A percentile compares a stretch with the other conserved stretches of the same genome.
These are phyloP conservation scores for Triangularia verruculosa DNA, from an alignment of 2,329 filamentous ascomycete species.

Conservation along the genomic window DNA sequence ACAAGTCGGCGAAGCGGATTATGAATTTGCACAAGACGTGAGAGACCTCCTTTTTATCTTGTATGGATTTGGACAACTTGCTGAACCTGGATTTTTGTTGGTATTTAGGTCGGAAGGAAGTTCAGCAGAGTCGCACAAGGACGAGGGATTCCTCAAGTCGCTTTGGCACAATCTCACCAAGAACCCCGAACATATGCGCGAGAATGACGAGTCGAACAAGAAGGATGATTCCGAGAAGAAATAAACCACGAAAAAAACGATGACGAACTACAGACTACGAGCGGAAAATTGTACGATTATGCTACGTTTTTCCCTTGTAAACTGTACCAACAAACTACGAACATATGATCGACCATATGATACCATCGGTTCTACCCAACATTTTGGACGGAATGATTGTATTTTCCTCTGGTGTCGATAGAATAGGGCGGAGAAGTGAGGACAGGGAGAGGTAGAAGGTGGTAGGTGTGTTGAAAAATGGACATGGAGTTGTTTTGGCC, in stretches of 20 bases:
- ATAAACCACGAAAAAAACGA: slow-evolving; percentile 19
- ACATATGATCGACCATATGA: not conserved
- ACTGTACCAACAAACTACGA: not conserved
- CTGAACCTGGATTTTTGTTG: slow-evolving; percentile 4
- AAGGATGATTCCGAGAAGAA: slow-evolving; percentile 34
- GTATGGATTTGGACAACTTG: not conserved
- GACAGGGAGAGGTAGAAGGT: not conserved
- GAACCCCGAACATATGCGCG: slow-evolving; percentile 53
- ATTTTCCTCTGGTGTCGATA: not conserved
- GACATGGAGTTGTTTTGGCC: not conserved
- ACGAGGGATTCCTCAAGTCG: slow-evolving; percentile 88
- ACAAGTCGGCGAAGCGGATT: slow-evolving; percentile 84
- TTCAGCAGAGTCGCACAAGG: slow-evolving; percentile 56
- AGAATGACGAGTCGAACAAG: slow-evolving; percentile 4
- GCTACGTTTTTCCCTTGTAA: not conserved
- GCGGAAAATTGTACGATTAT: not conserved
- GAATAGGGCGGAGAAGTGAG: not conserved
- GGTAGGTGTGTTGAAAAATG: not conserved
- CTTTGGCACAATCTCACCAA: slow-evolving; percentile 93
- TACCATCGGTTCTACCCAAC: not conserved
- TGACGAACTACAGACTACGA: not conserved
- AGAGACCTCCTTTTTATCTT: slow-evolving; percentile 41
- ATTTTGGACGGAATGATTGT: not conserved
- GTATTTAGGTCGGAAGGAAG: slow-evolving; percentile 11
- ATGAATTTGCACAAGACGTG: slow-evolving; percentile 70